Evolutionary conservation across 352 stramenopile species (phyloP).

Genomic region (Elongisporangium prolatum): DNA sequence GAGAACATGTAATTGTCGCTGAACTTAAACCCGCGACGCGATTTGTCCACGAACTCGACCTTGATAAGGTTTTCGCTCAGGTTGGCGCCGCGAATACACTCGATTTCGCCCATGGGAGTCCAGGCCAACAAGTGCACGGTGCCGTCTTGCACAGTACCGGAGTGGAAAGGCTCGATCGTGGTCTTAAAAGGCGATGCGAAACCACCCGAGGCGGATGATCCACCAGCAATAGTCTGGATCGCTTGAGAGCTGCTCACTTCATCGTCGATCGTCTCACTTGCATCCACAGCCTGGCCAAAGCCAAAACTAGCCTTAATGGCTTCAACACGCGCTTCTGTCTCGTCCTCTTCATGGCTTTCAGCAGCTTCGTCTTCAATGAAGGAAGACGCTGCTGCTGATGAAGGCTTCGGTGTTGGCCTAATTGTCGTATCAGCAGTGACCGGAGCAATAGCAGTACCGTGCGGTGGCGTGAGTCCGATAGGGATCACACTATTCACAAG

Average conservation of each 20-base stretch:
- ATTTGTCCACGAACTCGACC: constrained; percentile 79
- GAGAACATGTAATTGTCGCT: constrained; percentile 81
- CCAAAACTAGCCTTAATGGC: constrained; percentile 83
- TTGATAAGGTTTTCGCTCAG: constrained; percentile 75
- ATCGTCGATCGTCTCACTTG: constrained; percentile 18
- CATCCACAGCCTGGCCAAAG: constrained; percentile 37
- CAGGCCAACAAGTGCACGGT: constrained; percentile 57
- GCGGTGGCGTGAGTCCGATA: constrained; percentile 43
- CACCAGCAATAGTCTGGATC: neutral
- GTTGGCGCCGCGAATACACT: constrained; percentile 61
- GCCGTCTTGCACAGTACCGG: constrained; percentile 41
- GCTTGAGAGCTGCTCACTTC: constrained; percentile 4
- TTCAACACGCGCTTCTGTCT: constrained; percentile 66
- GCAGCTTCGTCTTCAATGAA: constrained; percentile 51
- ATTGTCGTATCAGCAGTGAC: neutral
- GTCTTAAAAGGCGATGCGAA: constrained; percentile 21
- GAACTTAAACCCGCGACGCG: constrained; percentile 81
- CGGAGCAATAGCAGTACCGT: constrained; percentile 22
- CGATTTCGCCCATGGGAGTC: constrained; percentile 77
- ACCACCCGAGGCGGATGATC: neutral
- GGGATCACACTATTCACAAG: constrained; percentile 68
- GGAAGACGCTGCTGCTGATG: constrained; percentile 9
- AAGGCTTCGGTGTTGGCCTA: neutral
- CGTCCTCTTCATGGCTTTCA: constrained; percentile 39
- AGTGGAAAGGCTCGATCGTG: constrained; percentile 61